phyloP scores from a whole-genome alignment of 345 rosid species.

The Punica granatum region DNA sequence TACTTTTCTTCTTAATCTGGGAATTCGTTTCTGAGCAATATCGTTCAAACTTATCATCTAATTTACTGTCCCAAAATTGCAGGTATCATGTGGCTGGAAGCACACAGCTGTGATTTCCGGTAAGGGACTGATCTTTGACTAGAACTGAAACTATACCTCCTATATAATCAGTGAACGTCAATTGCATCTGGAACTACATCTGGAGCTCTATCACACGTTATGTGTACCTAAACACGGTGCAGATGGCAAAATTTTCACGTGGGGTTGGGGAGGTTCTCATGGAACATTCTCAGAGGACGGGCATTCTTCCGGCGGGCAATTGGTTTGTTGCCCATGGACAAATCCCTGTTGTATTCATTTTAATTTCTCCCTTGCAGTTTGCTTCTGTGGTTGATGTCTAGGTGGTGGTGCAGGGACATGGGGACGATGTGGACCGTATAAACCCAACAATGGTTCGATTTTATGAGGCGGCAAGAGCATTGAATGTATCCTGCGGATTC shows the following conservation, averaged over 20 bases:
- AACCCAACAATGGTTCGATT: constrained; percentile 47
- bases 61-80: constrained; percentile 10
- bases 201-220: background rate
- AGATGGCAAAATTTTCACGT: constrained; percentile 73
- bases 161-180: background rate
- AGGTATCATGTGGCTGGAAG: constrained; percentile 99
- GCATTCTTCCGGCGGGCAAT: constrained; percentile 87
- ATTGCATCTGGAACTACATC: too few relatives aligned
- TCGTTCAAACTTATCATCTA: background rate
- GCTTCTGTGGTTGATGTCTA: background rate
- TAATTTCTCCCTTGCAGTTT: background rate
- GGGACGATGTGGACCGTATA: constrained; percentile 69
- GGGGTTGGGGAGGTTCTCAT: constrained; percentile 98
- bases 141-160: background rate
- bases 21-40: background rate
- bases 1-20: background rate
- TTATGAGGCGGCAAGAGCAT: constrained; percentile 47
- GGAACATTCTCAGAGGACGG: constrained; percentile 94
- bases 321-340: constrained; percentile 42
- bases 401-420: constrained; percentile 56
- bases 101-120: constrained; percentile 95
- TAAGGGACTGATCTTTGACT: constrained; percentile 18
- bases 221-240: background rate
- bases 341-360: constrained; percentile 1
- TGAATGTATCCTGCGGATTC: constrained; percentile 83